phyloP scores from a whole-genome alignment of 208 protist species.

The Trypanosoma rangeli region DNA sequence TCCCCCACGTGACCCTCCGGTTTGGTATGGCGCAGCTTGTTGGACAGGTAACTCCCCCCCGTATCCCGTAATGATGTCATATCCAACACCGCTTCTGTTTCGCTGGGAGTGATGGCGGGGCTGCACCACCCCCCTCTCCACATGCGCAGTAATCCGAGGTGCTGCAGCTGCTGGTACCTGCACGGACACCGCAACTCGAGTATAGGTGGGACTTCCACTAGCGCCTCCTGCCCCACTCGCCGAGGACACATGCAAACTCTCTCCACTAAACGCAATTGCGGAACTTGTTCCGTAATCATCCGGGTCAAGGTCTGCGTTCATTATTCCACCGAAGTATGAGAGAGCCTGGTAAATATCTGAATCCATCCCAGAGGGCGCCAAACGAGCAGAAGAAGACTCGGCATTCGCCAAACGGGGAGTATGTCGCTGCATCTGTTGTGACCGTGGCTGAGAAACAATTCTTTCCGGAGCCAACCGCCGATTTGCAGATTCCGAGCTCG shows the following conservation, averaged over 20 bases:
- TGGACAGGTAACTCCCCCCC: neutral
- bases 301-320: neutral
- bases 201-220: neutral
- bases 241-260: neutral
- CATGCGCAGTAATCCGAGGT: slow-evolving; percentile 5
- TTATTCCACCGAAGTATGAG: neutral
- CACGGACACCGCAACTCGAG: slow-evolving; percentile 5
- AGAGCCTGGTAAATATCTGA: neutral
- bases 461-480: neutral
- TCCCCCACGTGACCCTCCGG: neutral
- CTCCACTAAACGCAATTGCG: neutral
- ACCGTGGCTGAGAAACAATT: neutral
- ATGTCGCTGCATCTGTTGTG: neutral
- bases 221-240: neutral
- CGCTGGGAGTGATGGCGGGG: neutral
- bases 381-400: neutral
- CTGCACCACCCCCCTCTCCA: neutral
- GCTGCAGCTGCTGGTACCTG: neutral
- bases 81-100: slow-evolving; percentile 17
- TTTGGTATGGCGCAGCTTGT: neutral
- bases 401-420: neutral
- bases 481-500: neutral
- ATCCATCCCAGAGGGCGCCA: slow-evolving; percentile 3
- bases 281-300: neutral
- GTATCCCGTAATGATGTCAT: slow-evolving; percentile 19